Percentiles rank a stretch among this genome's conserved stretches.
Evolutionary conservation across 2,329 filamentous ascomycete species (phyloP).

Genomic region (Aspergillus sclerotialis): DNA sequence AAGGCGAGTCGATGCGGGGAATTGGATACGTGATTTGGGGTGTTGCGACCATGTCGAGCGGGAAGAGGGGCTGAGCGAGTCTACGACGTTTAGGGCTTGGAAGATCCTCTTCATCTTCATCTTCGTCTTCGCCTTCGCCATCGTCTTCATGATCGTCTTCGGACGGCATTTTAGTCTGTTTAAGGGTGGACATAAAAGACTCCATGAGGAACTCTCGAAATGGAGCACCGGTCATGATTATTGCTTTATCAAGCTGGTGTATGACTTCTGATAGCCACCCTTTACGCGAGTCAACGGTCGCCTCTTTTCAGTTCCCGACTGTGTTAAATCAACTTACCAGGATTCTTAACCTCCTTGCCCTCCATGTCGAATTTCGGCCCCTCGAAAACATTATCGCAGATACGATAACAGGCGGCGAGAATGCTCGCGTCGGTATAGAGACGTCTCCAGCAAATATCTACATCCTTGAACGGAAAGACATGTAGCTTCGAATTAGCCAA

Average conservation of each 20-base stretch:
- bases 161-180: constrained; percentile 9
- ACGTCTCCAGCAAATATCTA: constrained; percentile 50
- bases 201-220: constrained; percentile 43
- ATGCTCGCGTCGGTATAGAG: constrained; percentile 53
- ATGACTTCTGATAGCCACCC: constrained; percentile 57
- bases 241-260: constrained; percentile 62
- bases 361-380: background rate
- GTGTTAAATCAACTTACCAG: too few species aligned
- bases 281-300: too few species aligned
- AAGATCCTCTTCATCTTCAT: constrained; percentile 1
- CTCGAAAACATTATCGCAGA: constrained; percentile 17
- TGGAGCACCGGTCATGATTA: constrained; percentile 67
- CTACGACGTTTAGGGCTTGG: constrained; percentile 24
- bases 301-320: too few species aligned
- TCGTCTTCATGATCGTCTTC: constrained; percentile 1
- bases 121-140: constrained; percentile 5
- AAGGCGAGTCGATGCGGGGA: constrained; percentile 38
- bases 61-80: constrained; percentile 25
- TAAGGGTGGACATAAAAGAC: constrained; percentile 26
- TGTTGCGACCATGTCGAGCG: constrained; percentile 22
- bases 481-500: constrained; percentile 49
- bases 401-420: constrained; percentile 33
- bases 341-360: background rate
- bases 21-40: constrained; percentile 31
- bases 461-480: constrained; percentile 51